Conservation (phyloP, 805 yeast species). For the Kodamaea lidongshanica region DNA sequence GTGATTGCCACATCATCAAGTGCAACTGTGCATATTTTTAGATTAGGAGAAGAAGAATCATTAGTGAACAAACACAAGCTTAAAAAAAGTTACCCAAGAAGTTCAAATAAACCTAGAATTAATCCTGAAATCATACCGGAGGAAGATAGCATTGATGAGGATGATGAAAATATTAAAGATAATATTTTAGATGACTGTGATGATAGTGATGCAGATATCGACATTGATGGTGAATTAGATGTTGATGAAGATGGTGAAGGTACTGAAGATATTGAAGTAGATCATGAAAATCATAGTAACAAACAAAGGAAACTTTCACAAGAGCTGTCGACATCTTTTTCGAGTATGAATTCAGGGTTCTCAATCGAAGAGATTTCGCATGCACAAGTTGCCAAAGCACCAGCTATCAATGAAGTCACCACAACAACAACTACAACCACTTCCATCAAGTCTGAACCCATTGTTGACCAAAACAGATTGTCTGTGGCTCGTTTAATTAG, state of each 20-base stretch:
- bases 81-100: slow-evolving; percentile 13
- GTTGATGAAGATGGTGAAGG: slow-evolving; percentile 22
- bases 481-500: slow-evolving; percentile 72
- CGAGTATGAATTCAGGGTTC: slow-evolving; percentile 27
- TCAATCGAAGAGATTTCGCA: slow-evolving; percentile 11
- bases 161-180: slow-evolving; percentile 13
- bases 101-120: slow-evolving; percentile 7
- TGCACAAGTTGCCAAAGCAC: slow-evolving; percentile 5
- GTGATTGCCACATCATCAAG: slow-evolving; percentile 83
- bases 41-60: slow-evolving; percentile 52
- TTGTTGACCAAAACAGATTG: slow-evolving; percentile 63
- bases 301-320: slow-evolving; percentile 36
- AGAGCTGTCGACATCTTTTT: slow-evolving; percentile 27
- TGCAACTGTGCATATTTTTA: slow-evolving; percentile 88
- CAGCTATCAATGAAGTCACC: slow-evolving; percentile 5
- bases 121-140: slow-evolving; percentile 27
- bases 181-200: slow-evolving; percentile 14
- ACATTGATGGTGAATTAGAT: slow-evolving; percentile 20
- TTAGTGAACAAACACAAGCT: slow-evolving; percentile 32
- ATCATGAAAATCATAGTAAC: slow-evolving; percentile 18
- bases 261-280: slow-evolving; percentile 17
- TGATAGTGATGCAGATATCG: slow-evolving; percentile 13
- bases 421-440: slow-evolving; percentile 7
- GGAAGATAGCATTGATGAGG: slow-evolving; percentile 13
- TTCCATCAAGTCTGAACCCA: slow-evolving; percentile 44